Percentiles rank a stretch among this genome's conserved stretches.
These are phyloP conservation scores for Talaromyces adpressus DNA, from an alignment of 495 filamentous ascomycete genomes.

Conservation along the genomic window DNA sequence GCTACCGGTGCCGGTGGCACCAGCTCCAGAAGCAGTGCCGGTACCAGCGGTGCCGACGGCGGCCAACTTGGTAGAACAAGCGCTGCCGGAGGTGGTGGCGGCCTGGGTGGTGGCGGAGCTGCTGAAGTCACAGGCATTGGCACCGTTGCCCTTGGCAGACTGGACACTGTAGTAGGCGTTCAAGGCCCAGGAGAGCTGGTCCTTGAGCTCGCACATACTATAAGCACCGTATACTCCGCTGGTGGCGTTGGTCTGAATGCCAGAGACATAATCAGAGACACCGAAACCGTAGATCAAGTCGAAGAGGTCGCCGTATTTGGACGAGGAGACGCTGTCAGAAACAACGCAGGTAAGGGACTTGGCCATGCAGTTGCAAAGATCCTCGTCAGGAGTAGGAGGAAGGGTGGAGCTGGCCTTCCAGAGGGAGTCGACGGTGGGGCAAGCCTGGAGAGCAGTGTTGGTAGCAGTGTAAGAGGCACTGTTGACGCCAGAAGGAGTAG, in stretches of 20 bases:
- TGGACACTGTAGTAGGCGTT: conserved; percentile 74
- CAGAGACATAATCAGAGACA: conserved; percentile 47
- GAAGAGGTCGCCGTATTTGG: conserved; percentile 62
- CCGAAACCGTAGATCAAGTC: conserved; percentile 61
- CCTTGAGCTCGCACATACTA: conserved; percentile 72
- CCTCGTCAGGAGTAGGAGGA: conserved; percentile 70
- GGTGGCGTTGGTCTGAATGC: conserved; percentile 62
- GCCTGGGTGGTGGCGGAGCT: conserved; percentile 53
- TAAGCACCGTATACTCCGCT: conserved; percentile 80
- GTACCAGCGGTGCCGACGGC: conserved; percentile 60
- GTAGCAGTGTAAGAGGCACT: conserved; percentile 66
- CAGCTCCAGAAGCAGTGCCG: conserved; percentile 54
- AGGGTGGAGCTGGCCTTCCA: conserved; percentile 69
- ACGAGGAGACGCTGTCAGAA: conserved; percentile 32
- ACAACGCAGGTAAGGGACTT: conserved; percentile 64
- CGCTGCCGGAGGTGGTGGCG: conserved; percentile 40
- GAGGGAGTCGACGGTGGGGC: conserved; percentile 54
- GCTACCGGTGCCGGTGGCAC: conserved; percentile 30
- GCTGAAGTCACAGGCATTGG: conserved; percentile 68
- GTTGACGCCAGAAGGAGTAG: conserved; percentile 57
- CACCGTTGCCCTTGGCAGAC: conserved; percentile 28
- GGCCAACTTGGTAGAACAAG: conserved; percentile 46
- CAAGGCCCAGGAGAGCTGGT: conserved; percentile 76
- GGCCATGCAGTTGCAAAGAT: conserved; percentile 79
- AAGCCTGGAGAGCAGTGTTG: conserved; percentile 64